Evolutionary conservation across 2,329 filamentous ascomycete species (phyloP).

Genomic region (Apiospora sp.): DNA sequence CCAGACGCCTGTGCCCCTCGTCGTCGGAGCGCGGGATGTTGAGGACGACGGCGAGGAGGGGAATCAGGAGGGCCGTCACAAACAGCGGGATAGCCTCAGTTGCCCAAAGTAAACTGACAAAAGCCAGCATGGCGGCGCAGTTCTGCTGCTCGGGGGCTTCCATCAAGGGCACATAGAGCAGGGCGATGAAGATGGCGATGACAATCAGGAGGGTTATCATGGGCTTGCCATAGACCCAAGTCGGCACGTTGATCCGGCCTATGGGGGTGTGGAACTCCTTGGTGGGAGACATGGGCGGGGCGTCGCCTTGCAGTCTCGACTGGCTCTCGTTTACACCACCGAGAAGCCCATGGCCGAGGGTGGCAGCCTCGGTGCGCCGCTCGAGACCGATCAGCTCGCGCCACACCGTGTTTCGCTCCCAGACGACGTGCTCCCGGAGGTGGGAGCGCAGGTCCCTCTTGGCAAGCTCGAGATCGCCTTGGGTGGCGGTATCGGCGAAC

Average conservation of each 20-base stretch:
- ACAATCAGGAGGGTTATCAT: slow-evolving; percentile 79
- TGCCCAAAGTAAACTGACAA: slow-evolving; percentile 94
- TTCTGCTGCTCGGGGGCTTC: slow-evolving; percentile 91
- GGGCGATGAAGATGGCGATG: slow-evolving; percentile 73
- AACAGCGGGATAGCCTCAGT: slow-evolving; percentile 98
- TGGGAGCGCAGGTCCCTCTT: slow-evolving; percentile 89
- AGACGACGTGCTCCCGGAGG: slow-evolving; percentile 94
- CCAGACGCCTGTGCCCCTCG: slow-evolving; percentile 72
- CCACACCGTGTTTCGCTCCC: slow-evolving; percentile 99
- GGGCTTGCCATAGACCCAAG: slow-evolving; percentile 84
- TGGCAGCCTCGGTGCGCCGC: slow-evolving; percentile 91
- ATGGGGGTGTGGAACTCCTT: slow-evolving; percentile 82
- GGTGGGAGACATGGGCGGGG: slow-evolving; percentile 65
- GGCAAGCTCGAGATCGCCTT: slow-evolving; percentile 78
- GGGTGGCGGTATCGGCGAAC: slow-evolving; percentile 84
- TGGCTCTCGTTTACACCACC: slow-evolving; percentile 76
- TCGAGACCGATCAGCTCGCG: slow-evolving; percentile 98
- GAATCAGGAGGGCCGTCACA: slow-evolving; percentile 92
- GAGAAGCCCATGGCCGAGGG: slow-evolving; percentile 84
- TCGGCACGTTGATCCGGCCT: slow-evolving; percentile 77
- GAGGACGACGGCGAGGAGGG: slow-evolving; percentile 89
- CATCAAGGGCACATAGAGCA: slow-evolving; percentile 84
- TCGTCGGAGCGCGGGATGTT: slow-evolving; percentile 81
- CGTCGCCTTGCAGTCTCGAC: slow-evolving; percentile 84
- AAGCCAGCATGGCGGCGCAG: slow-evolving; percentile 90